These are phyloP conservation scores for Ophiostoma tasmaniense DNA, from an alignment of 2,329 filamentous ascomycete species.

Conservation along the genomic window DNA sequence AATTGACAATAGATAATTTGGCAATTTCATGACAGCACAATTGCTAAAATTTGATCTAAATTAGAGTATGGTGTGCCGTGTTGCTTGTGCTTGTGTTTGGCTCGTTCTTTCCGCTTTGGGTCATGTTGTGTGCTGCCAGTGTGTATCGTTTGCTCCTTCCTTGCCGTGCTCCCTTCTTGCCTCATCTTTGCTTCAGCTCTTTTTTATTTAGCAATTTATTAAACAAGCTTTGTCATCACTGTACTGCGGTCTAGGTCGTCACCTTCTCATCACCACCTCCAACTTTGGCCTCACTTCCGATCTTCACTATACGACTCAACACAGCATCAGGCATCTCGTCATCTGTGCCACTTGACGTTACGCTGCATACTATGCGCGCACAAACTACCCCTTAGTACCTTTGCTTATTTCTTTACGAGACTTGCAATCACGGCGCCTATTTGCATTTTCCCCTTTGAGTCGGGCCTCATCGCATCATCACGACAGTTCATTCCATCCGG, in stretches of 20 bases:
- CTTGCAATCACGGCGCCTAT: neutral
- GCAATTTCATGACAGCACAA: no score
- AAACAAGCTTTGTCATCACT: neutral
- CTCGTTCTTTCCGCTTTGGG: constrained; percentile 4
- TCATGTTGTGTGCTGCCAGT: neutral
- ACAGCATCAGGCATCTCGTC: neutral
- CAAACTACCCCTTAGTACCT: neutral
- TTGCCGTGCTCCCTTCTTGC: neutral
- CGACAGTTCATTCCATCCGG: neutral
- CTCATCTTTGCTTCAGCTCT: neutral
- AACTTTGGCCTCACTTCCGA: neutral
- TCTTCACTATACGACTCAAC: neutral
- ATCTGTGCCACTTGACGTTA: constrained; percentile 6
- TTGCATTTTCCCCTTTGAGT: neutral
- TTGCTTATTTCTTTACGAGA: neutral
- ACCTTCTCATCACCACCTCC: neutral
- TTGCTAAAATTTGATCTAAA: no score
- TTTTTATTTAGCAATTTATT: neutral
- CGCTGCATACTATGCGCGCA: constrained; percentile 8
- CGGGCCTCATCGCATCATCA: neutral
- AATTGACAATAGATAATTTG: neutral
- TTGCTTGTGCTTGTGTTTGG: neutral
- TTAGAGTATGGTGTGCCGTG: constrained; percentile 3
- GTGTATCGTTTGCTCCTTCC: constrained; percentile 7
- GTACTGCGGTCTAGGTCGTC: neutral